These are phyloP conservation scores for Fusarium sp. DNA, from an alignment of 2,329 filamentous ascomycete genomes.

Conservation along the genomic window DNA sequence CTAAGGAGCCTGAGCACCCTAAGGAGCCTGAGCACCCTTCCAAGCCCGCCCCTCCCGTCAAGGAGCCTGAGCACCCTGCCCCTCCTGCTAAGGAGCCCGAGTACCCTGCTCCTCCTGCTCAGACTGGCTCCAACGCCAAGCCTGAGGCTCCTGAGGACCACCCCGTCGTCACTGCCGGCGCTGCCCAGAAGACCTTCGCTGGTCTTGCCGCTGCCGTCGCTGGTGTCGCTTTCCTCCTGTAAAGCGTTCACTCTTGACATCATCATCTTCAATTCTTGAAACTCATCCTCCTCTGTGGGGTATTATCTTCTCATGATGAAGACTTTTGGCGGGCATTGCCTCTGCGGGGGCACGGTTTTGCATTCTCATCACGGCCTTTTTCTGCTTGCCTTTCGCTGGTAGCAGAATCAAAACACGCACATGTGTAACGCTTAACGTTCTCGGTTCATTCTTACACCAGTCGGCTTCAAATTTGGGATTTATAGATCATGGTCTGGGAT, in stretches of 20 bases:
- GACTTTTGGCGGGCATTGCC: constrained; percentile 3
- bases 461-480: constrained; percentile 22
- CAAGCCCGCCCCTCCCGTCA: background rate
- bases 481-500: constrained; percentile 16
- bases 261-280: constrained; percentile 1
- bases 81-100: background rate
- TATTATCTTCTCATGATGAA: background rate
- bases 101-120: constrained; percentile 10
- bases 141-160: constrained; percentile 15
- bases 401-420: constrained; percentile 15
- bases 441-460: constrained; percentile 42
- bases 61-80: background rate
- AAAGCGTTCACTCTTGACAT: constrained; percentile 11
- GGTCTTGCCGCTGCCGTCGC: constrained; percentile 43
- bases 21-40: constrained; percentile 5
- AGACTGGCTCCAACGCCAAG: constrained; percentile 10
- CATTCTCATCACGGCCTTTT: constrained; percentile 16
- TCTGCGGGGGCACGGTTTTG: constrained; percentile 1
- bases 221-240: constrained; percentile 45
- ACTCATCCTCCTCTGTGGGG: background rate
- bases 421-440: constrained; percentile 42
- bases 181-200: constrained; percentile 43
- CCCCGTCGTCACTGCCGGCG: constrained; percentile 42
- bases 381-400: background rate
- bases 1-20: background rate